Evolutionary conservation across 805 yeast genomes (phyloP).

Genomic region (Saturnispora zaruensis): DNA sequence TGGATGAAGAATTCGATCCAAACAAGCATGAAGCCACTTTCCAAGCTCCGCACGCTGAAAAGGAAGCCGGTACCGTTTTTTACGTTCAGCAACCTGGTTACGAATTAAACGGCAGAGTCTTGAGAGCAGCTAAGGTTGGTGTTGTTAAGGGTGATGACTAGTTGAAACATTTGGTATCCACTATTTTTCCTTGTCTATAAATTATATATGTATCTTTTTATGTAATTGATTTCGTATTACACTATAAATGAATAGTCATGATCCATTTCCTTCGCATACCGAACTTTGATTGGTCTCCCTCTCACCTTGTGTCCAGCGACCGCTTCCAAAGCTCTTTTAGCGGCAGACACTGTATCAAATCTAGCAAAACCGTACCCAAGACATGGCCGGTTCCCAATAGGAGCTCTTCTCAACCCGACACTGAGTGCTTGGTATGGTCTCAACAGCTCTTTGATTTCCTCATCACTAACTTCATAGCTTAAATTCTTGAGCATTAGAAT

Average conservation of each 20-base stretch:
- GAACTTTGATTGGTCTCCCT: constrained; percentile 35
- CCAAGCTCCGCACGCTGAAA: constrained; percentile 76
- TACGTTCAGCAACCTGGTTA: constrained; percentile 89
- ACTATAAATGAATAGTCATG: constrained; percentile 23
- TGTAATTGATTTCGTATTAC: constrained; percentile 7
- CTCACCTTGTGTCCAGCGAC: constrained; percentile 36
- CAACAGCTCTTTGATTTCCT: constrained; percentile 20
- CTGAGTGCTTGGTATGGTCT: constrained; percentile 24
- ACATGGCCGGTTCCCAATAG: constrained; percentile 20
- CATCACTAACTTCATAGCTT: constrained; percentile 22
- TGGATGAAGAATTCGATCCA: constrained; percentile 83
- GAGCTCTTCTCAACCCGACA: constrained; percentile 24
- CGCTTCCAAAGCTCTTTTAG: constrained; percentile 36
- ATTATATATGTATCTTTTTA: background rate
- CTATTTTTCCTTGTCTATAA: constrained; percentile 1
- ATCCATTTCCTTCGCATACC: constrained; percentile 20
- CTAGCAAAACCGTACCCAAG: constrained; percentile 58
- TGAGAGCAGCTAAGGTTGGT: constrained; percentile 95
- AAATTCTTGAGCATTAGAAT: constrained; percentile 22
- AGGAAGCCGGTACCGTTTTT: constrained; percentile 88
- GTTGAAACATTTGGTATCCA: constrained; percentile 5
- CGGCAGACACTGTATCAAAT: constrained; percentile 37
- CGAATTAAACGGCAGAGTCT: constrained; percentile 75
- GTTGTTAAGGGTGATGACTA: constrained; percentile 56
- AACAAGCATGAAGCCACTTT: constrained; percentile 89